Conservation (phyloP, 192 early-diverging fungal species). For the Backusella mclennaniae region DNA sequence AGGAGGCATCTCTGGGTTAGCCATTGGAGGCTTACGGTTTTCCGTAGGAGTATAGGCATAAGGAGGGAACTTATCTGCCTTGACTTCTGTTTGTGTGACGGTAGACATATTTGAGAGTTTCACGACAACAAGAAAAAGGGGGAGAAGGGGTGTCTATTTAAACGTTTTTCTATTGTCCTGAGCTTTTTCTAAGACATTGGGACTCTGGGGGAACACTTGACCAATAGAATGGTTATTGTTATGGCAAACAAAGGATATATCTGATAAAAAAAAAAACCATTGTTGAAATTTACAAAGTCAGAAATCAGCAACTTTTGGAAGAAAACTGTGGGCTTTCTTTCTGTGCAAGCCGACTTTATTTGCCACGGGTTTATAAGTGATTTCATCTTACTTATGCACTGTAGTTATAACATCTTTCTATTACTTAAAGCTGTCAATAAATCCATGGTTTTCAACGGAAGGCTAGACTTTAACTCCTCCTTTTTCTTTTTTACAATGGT, state of each 20-base stretch:
- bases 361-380: background rate
- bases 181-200: constrained; percentile 1
- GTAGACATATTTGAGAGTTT: background rate
- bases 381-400: background rate
- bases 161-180: background rate
- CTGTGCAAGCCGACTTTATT: background rate
- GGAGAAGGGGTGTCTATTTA: background rate
- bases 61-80: constrained; percentile 2
- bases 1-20: constrained; percentile 13
- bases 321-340: background rate
- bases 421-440: background rate
- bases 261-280: background rate
- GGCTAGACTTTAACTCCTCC: background rate
- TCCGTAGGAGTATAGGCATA: constrained; percentile 9
- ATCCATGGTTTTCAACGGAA: background rate
- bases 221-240: background rate
- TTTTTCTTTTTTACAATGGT: background rate
- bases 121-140: background rate
- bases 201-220: background rate
- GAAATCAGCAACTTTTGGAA: background rate
- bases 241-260: background rate
- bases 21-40: constrained; percentile 5
- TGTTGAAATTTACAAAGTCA: background rate
- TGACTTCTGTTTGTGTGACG: background rate
- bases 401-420: background rate